Conservation (phyloP, 2,329 filamentous ascomycete genomes). For the Cytospora schulzeri region DNA sequence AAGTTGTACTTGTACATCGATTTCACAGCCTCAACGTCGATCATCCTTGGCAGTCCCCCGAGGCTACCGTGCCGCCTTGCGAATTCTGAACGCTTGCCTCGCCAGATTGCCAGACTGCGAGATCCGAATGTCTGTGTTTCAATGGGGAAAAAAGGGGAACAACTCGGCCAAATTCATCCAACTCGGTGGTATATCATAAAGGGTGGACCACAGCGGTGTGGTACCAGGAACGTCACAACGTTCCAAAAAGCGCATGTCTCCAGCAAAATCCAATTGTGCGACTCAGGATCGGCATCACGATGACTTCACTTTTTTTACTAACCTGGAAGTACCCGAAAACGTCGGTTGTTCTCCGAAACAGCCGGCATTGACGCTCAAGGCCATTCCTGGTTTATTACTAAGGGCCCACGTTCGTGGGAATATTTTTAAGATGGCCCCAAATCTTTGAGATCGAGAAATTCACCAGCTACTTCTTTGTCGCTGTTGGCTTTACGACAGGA, state of each 20-base stretch:
- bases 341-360: background rate
- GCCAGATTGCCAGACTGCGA: no score
- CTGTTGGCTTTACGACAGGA: background rate
- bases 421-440: slow-evolving; percentile 3
- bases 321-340: background rate
- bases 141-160: background rate
- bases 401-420: background rate
- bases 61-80: background rate
- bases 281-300: slow-evolving; percentile 20
- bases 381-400: background rate
- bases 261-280: background rate
- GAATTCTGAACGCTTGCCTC: no score
- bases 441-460: background rate
- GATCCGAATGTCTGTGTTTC: background rate
- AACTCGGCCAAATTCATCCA: background rate
- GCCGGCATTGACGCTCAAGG: background rate
- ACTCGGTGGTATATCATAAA: background rate
- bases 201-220: background rate
- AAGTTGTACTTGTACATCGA: no score
- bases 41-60: background rate
- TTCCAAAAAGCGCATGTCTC: background rate
- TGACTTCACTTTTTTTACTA: slow-evolving; percentile 14
- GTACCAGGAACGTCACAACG: background rate
- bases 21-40: background rate
- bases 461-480: background rate